Conservation (phyloP, 148 eudicot species). For the Beta vulgaris region DNA sequence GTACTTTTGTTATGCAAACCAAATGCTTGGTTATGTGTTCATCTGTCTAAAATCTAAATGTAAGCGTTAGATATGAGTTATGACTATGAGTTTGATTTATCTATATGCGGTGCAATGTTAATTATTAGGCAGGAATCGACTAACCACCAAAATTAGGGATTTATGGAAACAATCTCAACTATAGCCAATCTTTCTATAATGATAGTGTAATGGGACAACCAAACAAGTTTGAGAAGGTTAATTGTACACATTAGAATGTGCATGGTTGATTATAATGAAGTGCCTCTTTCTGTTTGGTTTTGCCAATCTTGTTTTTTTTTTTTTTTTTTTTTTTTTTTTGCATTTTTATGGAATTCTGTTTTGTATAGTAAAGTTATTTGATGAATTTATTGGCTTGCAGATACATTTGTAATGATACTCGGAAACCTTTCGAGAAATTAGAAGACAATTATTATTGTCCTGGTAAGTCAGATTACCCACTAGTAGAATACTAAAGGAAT, state of each 20-base stretch:
- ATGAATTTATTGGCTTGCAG: constrained; percentile 40
- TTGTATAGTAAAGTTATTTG: background rate
- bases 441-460: constrained; percentile 90
- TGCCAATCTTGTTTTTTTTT: too few species aligned
- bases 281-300: background rate
- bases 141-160: too few species aligned
- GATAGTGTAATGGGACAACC: too few species aligned
- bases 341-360: background rate
- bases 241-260: too few species aligned
- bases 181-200: too few species aligned
- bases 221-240: too few species aligned
- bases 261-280: too few species aligned
- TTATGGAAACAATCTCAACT: too few species aligned
- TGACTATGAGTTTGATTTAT: too few species aligned
- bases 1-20: background rate
- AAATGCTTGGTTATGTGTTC: background rate
- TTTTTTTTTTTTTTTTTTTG: background rate
- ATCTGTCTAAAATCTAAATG: background rate
- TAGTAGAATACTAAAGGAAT: background rate
- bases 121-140: too few species aligned
- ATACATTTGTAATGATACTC: constrained; percentile 74
- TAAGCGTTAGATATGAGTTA: too few species aligned
- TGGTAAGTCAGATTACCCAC: constrained; percentile 39
- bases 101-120: too few species aligned
- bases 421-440: constrained; percentile 81